These are phyloP conservation scores for Quercus aquifolioides DNA, from an alignment of 306 rosid species.

Conservation along the genomic window DNA sequence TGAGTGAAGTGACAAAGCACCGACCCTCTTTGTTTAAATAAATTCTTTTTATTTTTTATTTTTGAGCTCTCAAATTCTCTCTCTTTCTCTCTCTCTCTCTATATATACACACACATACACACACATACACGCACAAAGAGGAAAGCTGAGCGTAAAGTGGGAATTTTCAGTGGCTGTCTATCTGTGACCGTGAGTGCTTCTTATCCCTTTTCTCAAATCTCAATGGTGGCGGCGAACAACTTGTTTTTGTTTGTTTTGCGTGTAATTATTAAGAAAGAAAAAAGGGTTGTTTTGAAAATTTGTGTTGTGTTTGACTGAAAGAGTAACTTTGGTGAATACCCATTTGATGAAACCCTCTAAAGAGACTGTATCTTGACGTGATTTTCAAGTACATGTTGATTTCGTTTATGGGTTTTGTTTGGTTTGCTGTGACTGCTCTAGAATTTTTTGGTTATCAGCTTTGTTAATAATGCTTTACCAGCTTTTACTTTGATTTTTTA, in stretches of 20 bases:
- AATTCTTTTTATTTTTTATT: too few species aligned
- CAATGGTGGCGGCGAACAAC: neutral
- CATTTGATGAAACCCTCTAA: neutral
- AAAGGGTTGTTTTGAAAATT: too few species aligned
- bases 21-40: too few species aligned
- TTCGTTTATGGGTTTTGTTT: neutral
- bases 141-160: neutral
- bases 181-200: slow-evolving; percentile 19
- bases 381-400: neutral
- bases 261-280: neutral
- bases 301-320: neutral
- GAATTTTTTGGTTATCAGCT: neutral
- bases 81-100: too few species aligned
- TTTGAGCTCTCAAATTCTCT: too few species aligned
- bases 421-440: neutral
- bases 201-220: neutral
- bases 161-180: neutral
- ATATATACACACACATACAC: neutral
- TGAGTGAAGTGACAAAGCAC: slow-evolving; percentile 1
- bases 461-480: neutral
- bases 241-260: neutral
- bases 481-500: neutral
- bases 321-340: neutral
- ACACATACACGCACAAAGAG: neutral
- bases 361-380: neutral